Percentiles rank a stretch among this genome's conserved stretches.
Conservation (phyloP, 371 early-diverging fungal species). For the Actinomucor elegans region DNA sequence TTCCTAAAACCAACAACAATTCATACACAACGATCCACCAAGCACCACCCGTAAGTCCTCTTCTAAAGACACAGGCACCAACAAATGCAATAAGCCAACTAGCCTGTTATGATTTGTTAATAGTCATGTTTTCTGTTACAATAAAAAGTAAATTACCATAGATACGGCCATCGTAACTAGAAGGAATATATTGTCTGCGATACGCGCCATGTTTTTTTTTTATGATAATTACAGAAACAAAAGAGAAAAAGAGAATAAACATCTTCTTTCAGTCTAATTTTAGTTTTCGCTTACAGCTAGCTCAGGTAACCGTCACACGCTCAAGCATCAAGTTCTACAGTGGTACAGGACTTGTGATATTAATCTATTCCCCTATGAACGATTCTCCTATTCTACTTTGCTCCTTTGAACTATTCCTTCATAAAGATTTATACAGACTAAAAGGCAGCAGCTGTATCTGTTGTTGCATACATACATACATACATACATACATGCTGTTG, state of each 20-base stretch:
- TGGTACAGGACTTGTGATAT: no score
- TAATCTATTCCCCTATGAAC: no score
- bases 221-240: not conserved
- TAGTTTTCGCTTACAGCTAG: no score
- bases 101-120: not conserved
- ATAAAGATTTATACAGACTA: no score
- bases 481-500: no score
- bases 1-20: conserved; percentile 30
- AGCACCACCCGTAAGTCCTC: conserved; percentile 17
- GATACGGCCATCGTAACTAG: conserved; percentile 30
- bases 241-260: not conserved
- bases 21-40: conserved; percentile 51
- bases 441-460: no score
- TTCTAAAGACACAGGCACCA: conserved; percentile 32
- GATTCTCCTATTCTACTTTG: no score
- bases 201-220: conserved; percentile 12
- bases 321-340: no score
- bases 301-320: no score
- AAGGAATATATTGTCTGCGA: conserved; percentile 36
- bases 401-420: no score
- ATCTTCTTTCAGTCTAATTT: no score
- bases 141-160: conserved; percentile 7
- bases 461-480: no score
- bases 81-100: conserved; percentile 48
- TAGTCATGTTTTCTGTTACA: not conserved